Base-by-base conservation (phyloP, 495 filamentous ascomycete species). In the Tetracladium setigerum region DNA sequence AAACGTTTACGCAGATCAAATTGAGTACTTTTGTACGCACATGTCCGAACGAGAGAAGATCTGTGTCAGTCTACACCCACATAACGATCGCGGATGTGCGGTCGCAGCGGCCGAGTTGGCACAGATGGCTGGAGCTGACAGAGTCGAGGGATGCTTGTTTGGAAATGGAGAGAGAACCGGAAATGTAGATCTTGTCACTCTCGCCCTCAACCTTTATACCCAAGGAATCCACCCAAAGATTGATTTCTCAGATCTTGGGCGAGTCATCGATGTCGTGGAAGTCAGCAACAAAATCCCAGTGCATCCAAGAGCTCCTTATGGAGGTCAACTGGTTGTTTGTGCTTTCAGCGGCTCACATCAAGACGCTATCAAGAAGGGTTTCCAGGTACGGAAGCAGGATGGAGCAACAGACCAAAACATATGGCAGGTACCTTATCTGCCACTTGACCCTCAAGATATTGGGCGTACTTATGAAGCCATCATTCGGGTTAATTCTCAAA, bases 321-420 rank as follows among this genome's bases (percentile, higher is more conserved):
- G 87, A 42, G 92, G 88, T 32, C 82, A 86, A 58, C 73, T 95
- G 48, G 91, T 95, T 36, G 84, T 89, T 34, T 90, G 82, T 62
- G 87, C 88, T 14, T 95, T 95, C 69, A 87, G 82, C 58, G 89
- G 90, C 37, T 89, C 85, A 22, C 91, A 96, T 63, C 90, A 98
- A 69, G 92, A 97, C 57, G 92, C 92, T 32, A 96, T 98, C 69
- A 95, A 95, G 71, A 97, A 97, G 70, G 91, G 92, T 11, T 96
- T 97, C 71, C 74, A 82, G 53, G 59, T 71, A 18, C 82, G 91
- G 38, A 73, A 89, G 60, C 64, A 73, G 27, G 62, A 68, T 0
- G 75, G 72, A 31, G 73, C 76, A 42, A 68, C 66, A 6, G 69
- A 80, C 45, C 78, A 89, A 17, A 76, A 79, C 46, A 61, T 74